Base-by-base conservation (phyloP, 2,329 filamentous ascomycete species). In the Raffaelea albimanens region DNA sequence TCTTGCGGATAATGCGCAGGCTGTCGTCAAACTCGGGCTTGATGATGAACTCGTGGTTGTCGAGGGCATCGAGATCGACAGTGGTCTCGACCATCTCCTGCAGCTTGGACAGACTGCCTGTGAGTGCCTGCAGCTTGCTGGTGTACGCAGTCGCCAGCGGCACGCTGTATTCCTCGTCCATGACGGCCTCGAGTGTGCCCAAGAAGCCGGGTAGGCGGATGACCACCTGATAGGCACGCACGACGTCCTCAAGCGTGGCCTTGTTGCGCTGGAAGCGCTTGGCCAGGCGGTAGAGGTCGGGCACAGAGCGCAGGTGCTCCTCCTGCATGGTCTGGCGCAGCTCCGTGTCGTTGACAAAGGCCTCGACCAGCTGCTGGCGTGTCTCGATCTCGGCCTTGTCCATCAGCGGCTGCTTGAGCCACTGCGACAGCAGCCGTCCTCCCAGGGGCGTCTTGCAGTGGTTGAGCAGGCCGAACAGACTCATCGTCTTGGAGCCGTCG, bases 51-150 rank as follows among this genome's bases (percentile, higher is more conserved):
- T 98, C 93, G 60, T 98, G 93, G 55, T 93, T 89, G 59, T 98
- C 91, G 11, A 98, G 78, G 3, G 93, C 93, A 49, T 95, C 87
- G 0, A 98, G 78, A 59, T 98, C 93, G 14, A 98, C 90, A 0
- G 94, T 98, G 2, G 93, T 95, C 69, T 98, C 93, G 0, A 98
- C 93, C 88, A 98, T 96, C 62, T 98, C 93, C 59, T 91, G 87
- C 11, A 98, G 72, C 61, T 89, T 95, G 22, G 78, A 82, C 44
- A 98, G 75, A 58, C 82, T 87, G 58, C 88, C 82, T 5, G 83
- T 85, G 51, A 87, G 78, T 51, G 85, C 79, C 43, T 78, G 79
- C 36, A 98, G 70, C 61, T 94, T 94, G 22, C 78, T 76, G 1
- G 90, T 96, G 62, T 98, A 98, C 21, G 88, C 83, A 7, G 77